Percentiles rank a stretch among this genome's conserved stretches.
Conservation (phyloP, 805 yeast species). For the Suhomyces prunicola region DNA sequence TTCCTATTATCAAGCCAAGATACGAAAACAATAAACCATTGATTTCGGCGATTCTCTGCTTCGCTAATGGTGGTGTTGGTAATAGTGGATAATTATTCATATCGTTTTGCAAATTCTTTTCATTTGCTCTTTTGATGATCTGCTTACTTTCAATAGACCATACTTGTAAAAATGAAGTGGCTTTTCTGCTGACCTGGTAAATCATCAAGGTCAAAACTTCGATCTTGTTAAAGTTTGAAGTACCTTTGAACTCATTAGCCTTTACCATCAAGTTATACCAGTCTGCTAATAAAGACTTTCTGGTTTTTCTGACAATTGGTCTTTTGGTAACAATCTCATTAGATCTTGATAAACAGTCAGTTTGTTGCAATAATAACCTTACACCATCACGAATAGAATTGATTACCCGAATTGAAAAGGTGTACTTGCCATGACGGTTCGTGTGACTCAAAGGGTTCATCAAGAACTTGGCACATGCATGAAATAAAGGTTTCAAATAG, state of each 20-base stretch:
- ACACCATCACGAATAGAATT: conserved; percentile 76
- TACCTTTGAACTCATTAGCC: conserved; percentile 70
- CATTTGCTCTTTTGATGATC: conserved; percentile 38
- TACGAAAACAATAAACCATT: conserved; percentile 58
- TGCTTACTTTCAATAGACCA: conserved; percentile 67
- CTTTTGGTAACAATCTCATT: conserved; percentile 63
- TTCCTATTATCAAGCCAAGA: conserved; percentile 66
- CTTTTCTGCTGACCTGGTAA: conserved; percentile 63
- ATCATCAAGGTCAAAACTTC: conserved; percentile 61
- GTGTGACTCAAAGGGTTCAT: conserved; percentile 58
- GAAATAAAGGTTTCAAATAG: conserved; percentile 56
- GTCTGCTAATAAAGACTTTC: conserved; percentile 70
- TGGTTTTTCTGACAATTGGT: conserved; percentile 57
- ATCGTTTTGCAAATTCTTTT: conserved; percentile 31
- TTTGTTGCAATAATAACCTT: conserved; percentile 55
- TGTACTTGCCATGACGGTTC: conserved; percentile 37
- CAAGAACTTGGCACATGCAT: conserved; percentile 64
- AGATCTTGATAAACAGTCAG: conserved; percentile 73
- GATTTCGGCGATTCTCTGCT: conserved; percentile 61
- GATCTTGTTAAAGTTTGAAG: conserved; percentile 54
- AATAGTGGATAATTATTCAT: conserved; percentile 46
- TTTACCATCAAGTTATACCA: conserved; percentile 78
- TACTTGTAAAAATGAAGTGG: conserved; percentile 60
- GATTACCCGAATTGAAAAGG: conserved; percentile 55
- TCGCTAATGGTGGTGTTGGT: conserved; percentile 56